Evolutionary conservation across 257 asterid genomes (phyloP).

Genomic region (Capsicum rhomboideum): DNA sequence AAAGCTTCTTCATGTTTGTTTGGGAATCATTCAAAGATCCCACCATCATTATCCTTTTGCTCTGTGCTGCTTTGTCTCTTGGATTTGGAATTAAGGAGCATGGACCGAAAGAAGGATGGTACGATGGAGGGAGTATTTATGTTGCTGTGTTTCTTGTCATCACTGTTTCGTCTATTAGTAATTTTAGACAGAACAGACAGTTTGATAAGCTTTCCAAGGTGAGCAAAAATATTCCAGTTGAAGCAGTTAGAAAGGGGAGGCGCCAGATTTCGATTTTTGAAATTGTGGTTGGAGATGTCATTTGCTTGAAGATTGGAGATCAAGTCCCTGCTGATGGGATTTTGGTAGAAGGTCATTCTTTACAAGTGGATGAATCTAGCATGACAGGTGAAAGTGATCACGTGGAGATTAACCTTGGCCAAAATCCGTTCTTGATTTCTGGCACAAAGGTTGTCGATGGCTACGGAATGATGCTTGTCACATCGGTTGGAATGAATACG

Average conservation of each 20-base stretch:
- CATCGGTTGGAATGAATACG: constrained; percentile 38
- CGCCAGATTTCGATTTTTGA: constrained; percentile 23
- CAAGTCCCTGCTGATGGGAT: constrained; percentile 45
- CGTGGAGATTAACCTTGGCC: constrained; percentile 13
- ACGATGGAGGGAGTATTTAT: constrained; percentile 34
- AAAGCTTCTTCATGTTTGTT: constrained; percentile 12
- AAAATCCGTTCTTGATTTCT: constrained; percentile 29
- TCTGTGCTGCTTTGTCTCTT: constrained; percentile 31
- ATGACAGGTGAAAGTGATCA: constrained; percentile 41
- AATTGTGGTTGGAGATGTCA: constrained; percentile 38
- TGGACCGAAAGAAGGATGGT: constrained; percentile 31
- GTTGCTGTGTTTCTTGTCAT: constrained; percentile 30
- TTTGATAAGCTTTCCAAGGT: constrained; percentile 22
- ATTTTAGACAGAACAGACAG: constrained; percentile 27
- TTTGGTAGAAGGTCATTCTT: constrained; percentile 29
- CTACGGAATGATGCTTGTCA: constrained; percentile 34
- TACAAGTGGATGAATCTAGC: constrained; percentile 27
- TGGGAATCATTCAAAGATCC: constrained; percentile 29
- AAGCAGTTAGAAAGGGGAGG: constrained; percentile 23
- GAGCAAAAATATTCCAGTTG: constrained; percentile 24
- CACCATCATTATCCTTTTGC: constrained; percentile 21
- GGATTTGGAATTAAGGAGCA: constrained; percentile 30
- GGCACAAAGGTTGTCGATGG: constrained; percentile 41
- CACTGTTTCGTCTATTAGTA: constrained; percentile 22
- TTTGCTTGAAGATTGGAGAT: constrained; percentile 38